Evolutionary conservation across 1,284 basidiomycete genomes (phyloP), one percentile per base, ranked within the genome.

Genomic region (Pterulicium gracile): DNA sequence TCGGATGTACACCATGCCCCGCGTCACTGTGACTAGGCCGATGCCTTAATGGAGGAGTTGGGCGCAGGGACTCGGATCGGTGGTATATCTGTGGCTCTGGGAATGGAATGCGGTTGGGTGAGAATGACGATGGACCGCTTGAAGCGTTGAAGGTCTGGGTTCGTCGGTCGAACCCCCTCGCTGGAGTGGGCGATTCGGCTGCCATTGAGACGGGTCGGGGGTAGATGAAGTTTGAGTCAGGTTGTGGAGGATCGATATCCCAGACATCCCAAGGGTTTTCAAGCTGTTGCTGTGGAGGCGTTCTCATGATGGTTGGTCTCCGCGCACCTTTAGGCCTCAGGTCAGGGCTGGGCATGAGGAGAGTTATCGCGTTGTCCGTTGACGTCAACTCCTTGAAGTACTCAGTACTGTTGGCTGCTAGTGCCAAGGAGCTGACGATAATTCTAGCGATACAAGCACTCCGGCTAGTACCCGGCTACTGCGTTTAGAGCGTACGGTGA

Each of bases 61-160:
- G 54, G 46, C 62, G 58, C 46, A 68, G 66, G 1, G 79, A 79
- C 4, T 59, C 55, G 4, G 74, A 70, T n/a, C n/a, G n/a, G 46
- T 75, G 70, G 52, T 70, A 63, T 18, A 79, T 54, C 47, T 72
- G 69, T 2, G 77, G 68, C 43, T 81, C 75, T 18, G 77, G 71
- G 53, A 76, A 73, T 2, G 65, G 49, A 4, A 71, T 32, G n/a
- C 7, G n/a, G 27, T n/a, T n/a, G n/a, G n/a, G n/a, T n/a, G n/a
- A n/a, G n/a, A n/a, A n/a, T 32, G 27, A 10, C 7, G 27, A 32
- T 7, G 27, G 7, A 10, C 27, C 27, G 27, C 7, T 32, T n/a
- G 27, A 7, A 32, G 27, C 27, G 27, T 32, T 32, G n/a, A n/a
- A 7, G 10, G 27, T 32, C 7, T n/a, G 27, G 27, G 10, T 32